phyloP scores from a whole-genome alignment of 495 filamentous ascomycete genomes.

The Sphaerosporella brunnea region DNA sequence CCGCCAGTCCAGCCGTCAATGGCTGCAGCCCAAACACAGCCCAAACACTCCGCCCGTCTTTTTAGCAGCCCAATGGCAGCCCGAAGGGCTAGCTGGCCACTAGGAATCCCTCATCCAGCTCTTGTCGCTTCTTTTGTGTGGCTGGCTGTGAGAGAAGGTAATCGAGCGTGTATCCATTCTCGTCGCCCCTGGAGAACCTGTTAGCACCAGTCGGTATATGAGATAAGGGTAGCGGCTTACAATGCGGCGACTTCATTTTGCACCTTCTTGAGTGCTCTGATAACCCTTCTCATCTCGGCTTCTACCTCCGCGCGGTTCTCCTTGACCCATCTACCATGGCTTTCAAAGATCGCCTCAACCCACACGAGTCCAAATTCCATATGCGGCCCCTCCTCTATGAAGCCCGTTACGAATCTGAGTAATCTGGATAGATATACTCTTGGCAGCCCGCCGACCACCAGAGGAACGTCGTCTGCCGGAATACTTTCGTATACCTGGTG shows the following conservation, averaged over 20 bases:
- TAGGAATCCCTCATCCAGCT: constrained; percentile 14
- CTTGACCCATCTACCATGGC: constrained; percentile 66
- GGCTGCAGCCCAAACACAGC: too few relatives aligned
- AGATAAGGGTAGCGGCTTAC: constrained; percentile 10
- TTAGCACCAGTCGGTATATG: background rate
- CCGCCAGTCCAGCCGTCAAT: too few relatives aligned
- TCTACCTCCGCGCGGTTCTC: constrained; percentile 59
- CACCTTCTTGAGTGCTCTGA: constrained; percentile 58
- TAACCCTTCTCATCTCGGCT: constrained; percentile 61
- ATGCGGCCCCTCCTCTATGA: constrained; percentile 78
- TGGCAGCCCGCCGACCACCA: constrained; percentile 65
- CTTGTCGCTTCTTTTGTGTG: background rate
- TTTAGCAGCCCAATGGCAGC: too few relatives aligned
- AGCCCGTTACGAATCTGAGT: constrained; percentile 65
- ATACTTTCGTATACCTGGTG: constrained; percentile 70
- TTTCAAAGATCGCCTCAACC: constrained; percentile 68
- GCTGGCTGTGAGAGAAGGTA: constrained; percentile 37
- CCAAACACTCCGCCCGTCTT: too few relatives aligned
- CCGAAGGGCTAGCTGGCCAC: too few relatives aligned
- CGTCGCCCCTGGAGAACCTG: constrained; percentile 46
- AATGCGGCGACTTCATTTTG: constrained; percentile 37
- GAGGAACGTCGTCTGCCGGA: constrained; percentile 52
- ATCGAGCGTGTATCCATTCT: constrained; percentile 70
- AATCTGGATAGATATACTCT: constrained; percentile 69
- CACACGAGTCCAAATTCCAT: constrained; percentile 85